A percentile compares a stretch with the other conserved stretches of the same genome.
Evolutionary conservation across 495 filamentous ascomycete genomes (phyloP).

Genomic region (Aspergillus coremiiformis): DNA sequence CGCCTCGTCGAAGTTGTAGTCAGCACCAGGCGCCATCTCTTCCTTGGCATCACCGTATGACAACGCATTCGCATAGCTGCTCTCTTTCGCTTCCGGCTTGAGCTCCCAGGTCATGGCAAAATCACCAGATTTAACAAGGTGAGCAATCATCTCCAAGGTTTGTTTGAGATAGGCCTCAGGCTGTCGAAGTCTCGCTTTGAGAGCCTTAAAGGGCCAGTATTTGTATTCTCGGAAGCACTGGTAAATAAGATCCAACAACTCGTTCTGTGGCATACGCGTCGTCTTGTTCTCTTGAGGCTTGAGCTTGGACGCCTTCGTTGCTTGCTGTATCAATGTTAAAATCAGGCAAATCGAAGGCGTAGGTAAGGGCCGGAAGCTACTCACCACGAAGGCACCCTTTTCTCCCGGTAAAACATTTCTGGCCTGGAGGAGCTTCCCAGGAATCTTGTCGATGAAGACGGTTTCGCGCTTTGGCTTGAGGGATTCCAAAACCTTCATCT

Average conservation of each 20-base stretch:
- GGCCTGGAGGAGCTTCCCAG: constrained; percentile 30
- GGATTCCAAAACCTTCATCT: constrained; percentile 51
- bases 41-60: constrained; percentile 34
- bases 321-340: constrained; percentile 26
- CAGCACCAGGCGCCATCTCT: constrained; percentile 40
- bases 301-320: constrained; percentile 30
- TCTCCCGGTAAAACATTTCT: constrained; percentile 32
- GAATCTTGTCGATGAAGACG: constrained; percentile 35
- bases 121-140: constrained; percentile 67
- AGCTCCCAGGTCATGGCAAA: constrained; percentile 81
- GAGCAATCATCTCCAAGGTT: constrained; percentile 72
- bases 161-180: constrained; percentile 89
- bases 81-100: constrained; percentile 60
- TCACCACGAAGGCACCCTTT: constrained; percentile 37
- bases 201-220: constrained; percentile 82
- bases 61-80: constrained; percentile 41
- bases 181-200: constrained; percentile 66
- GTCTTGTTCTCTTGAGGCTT: constrained; percentile 67
- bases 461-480: constrained; percentile 54
- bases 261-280: constrained; percentile 76
- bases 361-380: constrained; percentile 7
- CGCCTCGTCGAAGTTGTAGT: constrained; percentile 35
- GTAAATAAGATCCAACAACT: constrained; percentile 78
- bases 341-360: background rate
- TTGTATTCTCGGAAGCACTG: constrained; percentile 70